Evolutionary conservation across 441 rosid species (phyloP).

Genomic region (Pelargonium fulgidum): DNA sequence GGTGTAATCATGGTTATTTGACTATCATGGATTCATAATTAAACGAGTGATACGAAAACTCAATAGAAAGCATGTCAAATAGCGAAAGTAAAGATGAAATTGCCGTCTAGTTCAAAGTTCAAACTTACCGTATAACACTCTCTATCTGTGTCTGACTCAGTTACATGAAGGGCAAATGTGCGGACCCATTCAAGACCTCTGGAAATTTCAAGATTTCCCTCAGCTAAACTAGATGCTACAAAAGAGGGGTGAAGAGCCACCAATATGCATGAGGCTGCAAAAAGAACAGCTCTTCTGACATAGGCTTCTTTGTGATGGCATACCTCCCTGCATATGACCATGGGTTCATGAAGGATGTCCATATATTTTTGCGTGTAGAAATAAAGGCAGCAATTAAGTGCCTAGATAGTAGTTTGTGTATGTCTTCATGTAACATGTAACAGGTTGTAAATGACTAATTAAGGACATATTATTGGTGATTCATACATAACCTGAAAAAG

Average conservation of each 20-base stretch:
- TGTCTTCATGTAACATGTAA: background rate
- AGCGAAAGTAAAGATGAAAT: background rate
- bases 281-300: constrained; percentile 85
- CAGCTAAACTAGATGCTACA: constrained; percentile 59
- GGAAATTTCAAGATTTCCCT: constrained; percentile 64
- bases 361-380: background rate
- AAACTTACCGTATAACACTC: constrained; percentile 77
- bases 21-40: no score
- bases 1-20: no score
- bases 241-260: constrained; percentile 76
- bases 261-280: constrained; percentile 75
- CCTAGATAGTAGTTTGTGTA: background rate
- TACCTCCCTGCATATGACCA: constrained; percentile 55
- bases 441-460: background rate
- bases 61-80: background rate
- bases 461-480: no score
- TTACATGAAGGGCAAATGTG: constrained; percentile 66
- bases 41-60: background rate
- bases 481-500: no score
- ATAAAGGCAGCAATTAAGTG: constrained; percentile 2
- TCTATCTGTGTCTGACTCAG: constrained; percentile 72
- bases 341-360: background rate
- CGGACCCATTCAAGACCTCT: constrained; percentile 94
- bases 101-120: constrained; percentile 5
- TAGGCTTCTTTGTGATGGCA: constrained; percentile 85